Evolutionary conservation across 2,329 filamentous ascomycete species (phyloP).

Genomic region (Epichloe typhina): DNA sequence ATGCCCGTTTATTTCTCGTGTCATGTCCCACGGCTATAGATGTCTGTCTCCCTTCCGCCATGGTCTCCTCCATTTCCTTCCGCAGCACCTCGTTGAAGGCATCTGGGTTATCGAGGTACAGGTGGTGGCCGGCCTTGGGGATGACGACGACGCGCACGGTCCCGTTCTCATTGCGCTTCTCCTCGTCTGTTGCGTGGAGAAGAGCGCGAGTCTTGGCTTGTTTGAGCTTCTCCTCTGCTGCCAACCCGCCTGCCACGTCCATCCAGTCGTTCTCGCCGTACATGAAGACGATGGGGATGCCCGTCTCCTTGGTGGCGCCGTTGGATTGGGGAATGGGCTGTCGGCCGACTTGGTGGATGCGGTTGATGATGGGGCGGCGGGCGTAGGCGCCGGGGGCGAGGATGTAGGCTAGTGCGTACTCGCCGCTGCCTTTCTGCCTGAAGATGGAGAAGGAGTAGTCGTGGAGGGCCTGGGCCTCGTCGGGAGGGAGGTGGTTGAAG

Average conservation of each 20-base stretch:
- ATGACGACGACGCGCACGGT: conserved; percentile 74
- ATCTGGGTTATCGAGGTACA: conserved; percentile 47
- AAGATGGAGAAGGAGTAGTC: conserved; percentile 93
- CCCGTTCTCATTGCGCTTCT: conserved; percentile 61
- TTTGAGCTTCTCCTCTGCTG: conserved; percentile 66
- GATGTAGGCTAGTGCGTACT: conserved; percentile 86
- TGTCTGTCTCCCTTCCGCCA: conserved; percentile 11
- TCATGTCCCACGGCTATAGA: no score
- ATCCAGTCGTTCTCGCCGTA: conserved; percentile 99
- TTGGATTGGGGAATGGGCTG: conserved; percentile 34
- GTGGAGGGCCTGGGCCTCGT: conserved; percentile 75
- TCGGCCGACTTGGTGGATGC: conserved; percentile 78
- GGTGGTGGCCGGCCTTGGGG: conserved; percentile 42
- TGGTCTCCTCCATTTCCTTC: conserved; percentile 41
- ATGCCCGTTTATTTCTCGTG: no score
- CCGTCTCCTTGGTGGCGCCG: conserved; percentile 35
- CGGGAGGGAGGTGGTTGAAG: conserved; percentile 73
- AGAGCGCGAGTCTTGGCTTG: conserved; percentile 49
- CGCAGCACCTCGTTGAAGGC: conserved; percentile 41
- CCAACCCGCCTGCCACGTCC: conserved; percentile 78
- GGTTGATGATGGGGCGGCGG: conserved; percentile 70
- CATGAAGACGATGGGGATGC: conserved; percentile 79
- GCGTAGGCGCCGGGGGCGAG: conserved; percentile 90
- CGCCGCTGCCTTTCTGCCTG: conserved; percentile 78
- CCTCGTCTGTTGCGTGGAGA: conserved; percentile 48